phyloP scores from a whole-genome alignment of 352 stramenopile genomes.

The Globisporangium viniferum region DNA sequence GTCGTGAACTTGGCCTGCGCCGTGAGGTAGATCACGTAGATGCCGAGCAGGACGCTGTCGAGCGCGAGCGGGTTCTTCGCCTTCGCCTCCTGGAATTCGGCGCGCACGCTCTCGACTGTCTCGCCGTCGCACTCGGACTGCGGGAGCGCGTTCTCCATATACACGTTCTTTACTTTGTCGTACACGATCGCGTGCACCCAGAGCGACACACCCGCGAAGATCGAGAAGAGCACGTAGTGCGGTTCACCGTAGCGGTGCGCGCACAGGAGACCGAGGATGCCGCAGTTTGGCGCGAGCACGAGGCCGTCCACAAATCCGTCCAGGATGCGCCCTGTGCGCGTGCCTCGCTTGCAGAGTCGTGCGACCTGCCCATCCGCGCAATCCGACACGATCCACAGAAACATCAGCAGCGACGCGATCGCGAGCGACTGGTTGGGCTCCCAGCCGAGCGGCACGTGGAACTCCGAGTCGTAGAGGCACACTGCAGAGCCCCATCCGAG shows the following conservation, averaged over 20 bases:
- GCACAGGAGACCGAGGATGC: slow-evolving; percentile 52
- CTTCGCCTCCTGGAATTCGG: slow-evolving; percentile 64
- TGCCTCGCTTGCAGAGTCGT: slow-evolving; percentile 79
- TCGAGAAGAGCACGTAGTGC: slow-evolving; percentile 49
- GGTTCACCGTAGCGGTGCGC: slow-evolving; percentile 49
- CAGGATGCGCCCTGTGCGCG: slow-evolving; percentile 74
- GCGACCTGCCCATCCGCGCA: slow-evolving; percentile 80
- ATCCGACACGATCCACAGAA: slow-evolving; percentile 84
- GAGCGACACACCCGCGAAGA: slow-evolving; percentile 63
- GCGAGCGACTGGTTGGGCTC: slow-evolving; percentile 53
- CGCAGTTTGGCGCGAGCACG: slow-evolving; percentile 74
- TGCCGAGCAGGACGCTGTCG: slow-evolving; percentile 67
- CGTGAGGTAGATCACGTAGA: slow-evolving; percentile 77
- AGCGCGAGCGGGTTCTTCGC: slow-evolving; percentile 58
- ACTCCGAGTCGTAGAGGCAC: slow-evolving; percentile 81
- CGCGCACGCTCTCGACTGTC: slow-evolving; percentile 70
- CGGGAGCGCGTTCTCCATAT: slow-evolving; percentile 81
- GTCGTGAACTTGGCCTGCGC: slow-evolving; percentile 67
- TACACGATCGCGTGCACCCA: slow-evolving; percentile 83
- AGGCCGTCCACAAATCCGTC: slow-evolving; percentile 75
- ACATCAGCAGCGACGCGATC: slow-evolving; percentile 60
- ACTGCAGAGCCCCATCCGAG: slow-evolving; percentile 65
- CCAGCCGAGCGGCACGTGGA: slow-evolving; percentile 67
- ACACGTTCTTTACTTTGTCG: slow-evolving; percentile 87
- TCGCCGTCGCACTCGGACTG: slow-evolving; percentile 79